Percentiles rank a stretch among this genome's conserved stretches.
These are phyloP conservation scores for Neurospora sp. DNA, from an alignment of 495 filamentous ascomycete genomes.

Conservation along the genomic window DNA sequence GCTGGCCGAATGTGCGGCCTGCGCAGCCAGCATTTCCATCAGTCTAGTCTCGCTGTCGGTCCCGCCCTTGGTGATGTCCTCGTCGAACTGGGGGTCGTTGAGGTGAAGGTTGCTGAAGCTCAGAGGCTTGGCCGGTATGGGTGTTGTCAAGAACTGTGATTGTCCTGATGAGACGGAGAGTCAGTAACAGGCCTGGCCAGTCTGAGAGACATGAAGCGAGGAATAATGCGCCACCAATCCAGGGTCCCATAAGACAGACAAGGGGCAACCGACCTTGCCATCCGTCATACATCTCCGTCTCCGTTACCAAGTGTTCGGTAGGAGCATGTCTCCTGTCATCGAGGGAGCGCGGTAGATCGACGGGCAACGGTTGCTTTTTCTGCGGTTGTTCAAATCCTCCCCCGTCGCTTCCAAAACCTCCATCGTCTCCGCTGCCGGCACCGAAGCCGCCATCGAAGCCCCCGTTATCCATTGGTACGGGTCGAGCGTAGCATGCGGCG, in stretches of 20 bases:
- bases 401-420: slow-evolving; percentile 1
- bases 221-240: neutral
- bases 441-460: slow-evolving; percentile 28
- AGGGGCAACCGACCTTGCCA: slow-evolving; percentile 70
- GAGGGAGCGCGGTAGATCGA: slow-evolving; percentile 81
- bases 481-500: slow-evolving; percentile 9
- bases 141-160: slow-evolving; percentile 84
- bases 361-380: slow-evolving; percentile 52
- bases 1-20: slow-evolving; percentile 72
- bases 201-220: neutral
- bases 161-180: slow-evolving; percentile 52
- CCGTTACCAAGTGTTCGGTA: slow-evolving; percentile 43
- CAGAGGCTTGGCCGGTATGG: slow-evolving; percentile 71
- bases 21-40: slow-evolving; percentile 93
- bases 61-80: slow-evolving; percentile 46
- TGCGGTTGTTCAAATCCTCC: slow-evolving; percentile 1
- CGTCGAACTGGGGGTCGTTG: slow-evolving; percentile 61
- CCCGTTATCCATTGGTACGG: slow-evolving; percentile 46
- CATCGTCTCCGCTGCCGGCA: slow-evolving; percentile 8
- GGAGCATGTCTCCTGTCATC: slow-evolving; percentile 67
- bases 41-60: slow-evolving; percentile 77
- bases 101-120: slow-evolving; percentile 73
- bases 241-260: slow-evolving; percentile 6
- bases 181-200: slow-evolving; percentile 8
- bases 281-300: slow-evolving; percentile 97